Evolutionary conservation across 768 basidiomycete genomes (phyloP).

Genomic region (Boletus reticulatus): DNA sequence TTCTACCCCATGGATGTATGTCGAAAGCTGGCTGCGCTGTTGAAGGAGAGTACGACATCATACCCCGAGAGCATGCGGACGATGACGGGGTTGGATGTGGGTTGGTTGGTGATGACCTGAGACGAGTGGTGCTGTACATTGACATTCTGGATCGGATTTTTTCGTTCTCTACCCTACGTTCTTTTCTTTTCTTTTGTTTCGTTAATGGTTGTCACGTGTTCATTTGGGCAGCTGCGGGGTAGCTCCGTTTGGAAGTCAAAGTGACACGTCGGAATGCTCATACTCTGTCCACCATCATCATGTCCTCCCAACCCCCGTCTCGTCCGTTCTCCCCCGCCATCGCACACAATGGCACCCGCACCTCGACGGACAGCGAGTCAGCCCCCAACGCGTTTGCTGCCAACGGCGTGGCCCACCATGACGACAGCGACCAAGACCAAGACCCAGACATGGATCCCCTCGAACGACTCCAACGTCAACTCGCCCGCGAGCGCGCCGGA

Average conservation of each 20-base stretch:
- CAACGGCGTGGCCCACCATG: constrained; percentile 35
- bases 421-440: constrained; percentile 42
- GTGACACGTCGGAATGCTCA: constrained; percentile 5
- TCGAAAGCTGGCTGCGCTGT: constrained; percentile 59
- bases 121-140: neutral
- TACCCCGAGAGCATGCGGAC: constrained; percentile 74
- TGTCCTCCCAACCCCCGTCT: constrained; percentile 28
- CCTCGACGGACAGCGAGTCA: constrained; percentile 45
- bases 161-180: neutral
- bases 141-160: neutral
- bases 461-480: constrained; percentile 66
- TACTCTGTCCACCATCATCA: neutral
- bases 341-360: constrained; percentile 23
- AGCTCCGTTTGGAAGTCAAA: constrained; percentile 11
- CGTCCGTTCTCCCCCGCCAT: constrained; percentile 32
- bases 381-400: constrained; percentile 23
- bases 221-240: neutral
- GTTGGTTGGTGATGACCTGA: constrained; percentile 53
- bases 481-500: constrained; percentile 75
- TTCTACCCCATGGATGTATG: constrained; percentile 82
- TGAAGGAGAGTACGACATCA: constrained; percentile 74
- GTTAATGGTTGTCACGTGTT: constrained; percentile 10
- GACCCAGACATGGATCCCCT: constrained; percentile 48
- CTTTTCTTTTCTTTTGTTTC: neutral
- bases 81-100: constrained; percentile 82